Conservation (phyloP, 495 filamentous ascomycete species). For the Penicillium diatomitis region DNA sequence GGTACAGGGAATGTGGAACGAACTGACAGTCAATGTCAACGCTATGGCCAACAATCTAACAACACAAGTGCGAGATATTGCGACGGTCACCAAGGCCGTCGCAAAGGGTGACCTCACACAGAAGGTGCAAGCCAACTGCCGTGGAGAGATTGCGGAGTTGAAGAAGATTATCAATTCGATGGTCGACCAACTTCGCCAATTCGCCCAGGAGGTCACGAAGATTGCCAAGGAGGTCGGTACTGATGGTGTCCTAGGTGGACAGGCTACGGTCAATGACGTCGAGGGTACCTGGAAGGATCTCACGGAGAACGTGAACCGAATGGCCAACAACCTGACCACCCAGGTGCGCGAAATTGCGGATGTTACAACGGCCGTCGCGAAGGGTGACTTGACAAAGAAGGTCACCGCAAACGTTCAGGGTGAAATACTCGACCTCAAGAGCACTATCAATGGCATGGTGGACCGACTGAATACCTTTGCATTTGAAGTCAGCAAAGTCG, state of each 20-base stretch:
- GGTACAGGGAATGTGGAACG: conserved; percentile 83
- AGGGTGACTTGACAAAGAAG: conserved; percentile 90
- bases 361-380: conserved; percentile 93
- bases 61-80: conserved; percentile 96
- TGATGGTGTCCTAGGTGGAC: conserved; percentile 88
- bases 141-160: conserved; percentile 89
- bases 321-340: conserved; percentile 97
- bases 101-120: conserved; percentile 94
- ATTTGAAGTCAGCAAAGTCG: conserved; percentile 97
- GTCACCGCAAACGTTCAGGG: conserved; percentile 93
- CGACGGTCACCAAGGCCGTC: conserved; percentile 96
- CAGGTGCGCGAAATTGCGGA: conserved; percentile 98
- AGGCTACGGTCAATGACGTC: conserved; percentile 94
- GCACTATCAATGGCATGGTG: conserved; percentile 99
- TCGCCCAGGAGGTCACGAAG: conserved; percentile 95
- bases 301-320: conserved; percentile 96
- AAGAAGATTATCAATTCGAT: conserved; percentile 98
- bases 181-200: conserved; percentile 96
- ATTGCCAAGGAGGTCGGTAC: conserved; percentile 96
- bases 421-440: conserved; percentile 91
- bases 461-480: conserved; percentile 94
- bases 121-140: conserved; percentile 93
- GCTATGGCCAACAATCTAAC: conserved; percentile 98
- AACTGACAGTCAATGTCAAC: conserved; percentile 96
- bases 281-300: conserved; percentile 96